Conservation (phyloP, 345 rosid species). For the Salix arbutifolia region DNA sequence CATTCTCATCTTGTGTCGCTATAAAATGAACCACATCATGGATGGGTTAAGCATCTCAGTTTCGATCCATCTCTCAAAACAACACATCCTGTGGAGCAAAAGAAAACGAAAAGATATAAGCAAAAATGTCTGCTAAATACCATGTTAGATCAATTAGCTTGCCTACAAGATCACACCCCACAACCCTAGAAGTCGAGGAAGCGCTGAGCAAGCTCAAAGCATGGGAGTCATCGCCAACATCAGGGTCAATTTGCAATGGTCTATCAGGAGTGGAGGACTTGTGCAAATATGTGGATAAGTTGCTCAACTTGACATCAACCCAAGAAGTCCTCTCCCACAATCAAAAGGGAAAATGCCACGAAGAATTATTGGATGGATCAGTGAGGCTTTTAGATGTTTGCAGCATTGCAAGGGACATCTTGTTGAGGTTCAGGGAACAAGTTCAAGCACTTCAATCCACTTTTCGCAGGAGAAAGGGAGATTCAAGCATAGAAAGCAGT, state of each 20-base stretch:
- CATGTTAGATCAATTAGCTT: constrained; percentile 60
- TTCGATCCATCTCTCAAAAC: too few species aligned
- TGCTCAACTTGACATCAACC: constrained; percentile 53
- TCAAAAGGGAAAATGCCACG: constrained; percentile 28
- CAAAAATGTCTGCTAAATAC: constrained; percentile 3
- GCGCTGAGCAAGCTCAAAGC: constrained; percentile 45
- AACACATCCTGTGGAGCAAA: too few species aligned
- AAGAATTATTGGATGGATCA: constrained; percentile 55
- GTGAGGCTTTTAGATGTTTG: constrained; percentile 59
- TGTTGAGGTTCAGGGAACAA: constrained; percentile 46
- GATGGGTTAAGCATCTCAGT: too few species aligned
- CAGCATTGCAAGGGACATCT: constrained; percentile 45
- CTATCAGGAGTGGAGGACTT: constrained; percentile 48
- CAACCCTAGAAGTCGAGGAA: constrained; percentile 39
- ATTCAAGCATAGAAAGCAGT: constrained; percentile 25
- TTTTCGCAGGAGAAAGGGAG: constrained; percentile 49
- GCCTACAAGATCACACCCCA: constrained; percentile 71
- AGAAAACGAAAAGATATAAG: too few species aligned
- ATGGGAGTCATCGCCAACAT: constrained; percentile 31
- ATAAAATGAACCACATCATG: background rate
- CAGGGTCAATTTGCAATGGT: constrained; percentile 30
- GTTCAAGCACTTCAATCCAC: constrained; percentile 53
- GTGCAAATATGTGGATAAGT: constrained; percentile 38
- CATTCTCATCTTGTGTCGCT: background rate
- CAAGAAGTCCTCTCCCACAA: constrained; percentile 39